Evolutionary conservation across 148 eudicot species (phyloP).

Genomic region (Cornus kousa): DNA sequence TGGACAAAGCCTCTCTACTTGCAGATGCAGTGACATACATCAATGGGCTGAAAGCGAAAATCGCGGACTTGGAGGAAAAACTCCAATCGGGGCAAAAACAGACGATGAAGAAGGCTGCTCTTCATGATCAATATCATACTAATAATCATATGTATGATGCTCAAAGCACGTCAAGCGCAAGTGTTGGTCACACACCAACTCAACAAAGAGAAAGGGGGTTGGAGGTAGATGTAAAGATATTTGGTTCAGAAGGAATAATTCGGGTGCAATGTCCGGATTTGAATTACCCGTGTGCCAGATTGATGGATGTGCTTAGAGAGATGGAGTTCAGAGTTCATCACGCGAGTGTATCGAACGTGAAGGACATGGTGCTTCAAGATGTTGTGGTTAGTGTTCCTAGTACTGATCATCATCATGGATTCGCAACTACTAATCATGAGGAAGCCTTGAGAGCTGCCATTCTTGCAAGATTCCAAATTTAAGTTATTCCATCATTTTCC

Average conservation of each 20-base stretch:
- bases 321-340: slow-evolving; percentile 22
- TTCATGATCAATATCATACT: too few species aligned
- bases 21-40: slow-evolving; percentile 57
- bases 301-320: slow-evolving; percentile 36
- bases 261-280: slow-evolving; percentile 21
- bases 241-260: slow-evolving; percentile 39
- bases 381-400: slow-evolving; percentile 26
- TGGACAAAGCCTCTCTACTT: slow-evolving; percentile 67
- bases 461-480: slow-evolving; percentile 7
- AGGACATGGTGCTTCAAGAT: slow-evolving; percentile 38
- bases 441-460: slow-evolving; percentile 27
- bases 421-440: slow-evolving; percentile 7
- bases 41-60: slow-evolving; percentile 35
- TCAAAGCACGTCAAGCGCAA: background rate
- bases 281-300: slow-evolving; percentile 30
- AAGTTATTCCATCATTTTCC: too few species aligned
- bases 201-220: background rate
- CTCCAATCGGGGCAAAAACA: background rate
- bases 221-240: slow-evolving; percentile 31
- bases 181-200: background rate
- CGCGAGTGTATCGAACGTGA: slow-evolving; percentile 37
- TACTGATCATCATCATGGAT: background rate
- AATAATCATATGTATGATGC: background rate
- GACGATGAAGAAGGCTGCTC: background rate
- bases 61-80: slow-evolving; percentile 7